Evolutionary conservation across 2,329 filamentous ascomycete species (phyloP).

Genomic region (Fusarium sp.): DNA sequence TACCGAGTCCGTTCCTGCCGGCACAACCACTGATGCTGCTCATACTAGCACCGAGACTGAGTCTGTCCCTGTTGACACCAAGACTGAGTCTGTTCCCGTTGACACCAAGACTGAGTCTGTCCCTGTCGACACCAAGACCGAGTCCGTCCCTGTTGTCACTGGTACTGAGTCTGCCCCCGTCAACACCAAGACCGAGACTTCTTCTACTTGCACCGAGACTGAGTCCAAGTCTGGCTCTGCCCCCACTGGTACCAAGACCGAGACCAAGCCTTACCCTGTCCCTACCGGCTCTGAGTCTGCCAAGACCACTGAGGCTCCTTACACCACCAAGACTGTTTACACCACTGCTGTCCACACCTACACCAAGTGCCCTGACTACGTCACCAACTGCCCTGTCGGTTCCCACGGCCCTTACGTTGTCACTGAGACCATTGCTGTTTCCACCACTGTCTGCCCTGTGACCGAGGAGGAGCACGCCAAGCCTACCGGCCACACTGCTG

Average conservation of each 20-base stretch:
- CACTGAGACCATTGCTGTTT: slow-evolving; percentile 51
- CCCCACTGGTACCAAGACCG: neutral
- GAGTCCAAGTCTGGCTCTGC: too few species aligned
- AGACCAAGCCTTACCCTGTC: neutral
- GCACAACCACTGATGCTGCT: neutral
- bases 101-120: neutral
- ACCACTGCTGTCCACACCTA: slow-evolving; percentile 47
- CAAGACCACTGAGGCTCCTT: neutral
- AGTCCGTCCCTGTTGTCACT: neutral
- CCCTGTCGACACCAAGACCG: neutral
- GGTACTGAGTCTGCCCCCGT: neutral
- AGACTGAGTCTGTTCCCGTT: slow-evolving; percentile 9
- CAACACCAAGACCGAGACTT: neutral
- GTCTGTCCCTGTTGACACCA: slow-evolving; percentile 18
- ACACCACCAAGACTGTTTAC: slow-evolving; percentile 52
- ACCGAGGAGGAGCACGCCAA: slow-evolving; percentile 40
- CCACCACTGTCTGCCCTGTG: slow-evolving; percentile 60
- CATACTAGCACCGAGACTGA: neutral
- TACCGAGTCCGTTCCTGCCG: slow-evolving; percentile 7
- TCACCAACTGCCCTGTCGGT: slow-evolving; percentile 49
- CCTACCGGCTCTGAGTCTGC: neutral
- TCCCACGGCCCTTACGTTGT: slow-evolving; percentile 44
- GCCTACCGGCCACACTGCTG: slow-evolving; percentile 45
- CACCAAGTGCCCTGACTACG: slow-evolving; percentile 49
- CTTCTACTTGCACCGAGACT: too few species aligned